phyloP scores from a whole-genome alignment of 257 asterid genomes.

The Buddleja alternifolia region DNA sequence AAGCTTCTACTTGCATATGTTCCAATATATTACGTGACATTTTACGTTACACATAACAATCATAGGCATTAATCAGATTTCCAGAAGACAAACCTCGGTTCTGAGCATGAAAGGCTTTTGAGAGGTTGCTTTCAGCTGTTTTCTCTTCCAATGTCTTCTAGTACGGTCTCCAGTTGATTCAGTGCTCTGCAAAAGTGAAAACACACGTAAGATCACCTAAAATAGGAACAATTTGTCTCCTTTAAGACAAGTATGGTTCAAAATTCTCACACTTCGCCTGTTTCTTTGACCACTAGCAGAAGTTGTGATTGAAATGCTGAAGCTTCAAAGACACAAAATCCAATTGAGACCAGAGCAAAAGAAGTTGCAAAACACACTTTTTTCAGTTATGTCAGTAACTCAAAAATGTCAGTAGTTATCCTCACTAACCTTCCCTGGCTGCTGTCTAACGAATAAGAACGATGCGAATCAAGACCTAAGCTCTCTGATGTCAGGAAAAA shows the following conservation, averaged over 20 bases:
- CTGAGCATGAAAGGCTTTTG: constrained; percentile 64
- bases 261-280: constrained; percentile 51
- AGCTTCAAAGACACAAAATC: constrained; percentile 21
- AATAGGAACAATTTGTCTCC: background rate
- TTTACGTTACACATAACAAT: constrained; percentile 12
- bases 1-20: no score
- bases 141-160: constrained; percentile 47
- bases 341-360: constrained; percentile 21
- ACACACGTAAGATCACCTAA: background rate
- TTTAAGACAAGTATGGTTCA: background rate
- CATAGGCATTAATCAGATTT: constrained; percentile 7
- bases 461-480: constrained; percentile 61
- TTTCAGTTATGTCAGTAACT: background rate
- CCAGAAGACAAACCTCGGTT: constrained; percentile 56
- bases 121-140: constrained; percentile 49
- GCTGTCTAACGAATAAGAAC: constrained; percentile 57
- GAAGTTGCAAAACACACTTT: background rate
- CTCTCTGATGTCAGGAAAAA: constrained; percentile 69
- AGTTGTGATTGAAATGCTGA: constrained; percentile 43
- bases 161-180: constrained; percentile 43
- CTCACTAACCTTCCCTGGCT: constrained; percentile 64
- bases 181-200: constrained; percentile 41
- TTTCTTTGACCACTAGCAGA: constrained; percentile 46
- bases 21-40: no score
- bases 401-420: background rate